These are phyloP conservation scores for Ceratocystis lukuohia DNA, from an alignment of 2,329 filamentous ascomycete species.

Conservation along the genomic window DNA sequence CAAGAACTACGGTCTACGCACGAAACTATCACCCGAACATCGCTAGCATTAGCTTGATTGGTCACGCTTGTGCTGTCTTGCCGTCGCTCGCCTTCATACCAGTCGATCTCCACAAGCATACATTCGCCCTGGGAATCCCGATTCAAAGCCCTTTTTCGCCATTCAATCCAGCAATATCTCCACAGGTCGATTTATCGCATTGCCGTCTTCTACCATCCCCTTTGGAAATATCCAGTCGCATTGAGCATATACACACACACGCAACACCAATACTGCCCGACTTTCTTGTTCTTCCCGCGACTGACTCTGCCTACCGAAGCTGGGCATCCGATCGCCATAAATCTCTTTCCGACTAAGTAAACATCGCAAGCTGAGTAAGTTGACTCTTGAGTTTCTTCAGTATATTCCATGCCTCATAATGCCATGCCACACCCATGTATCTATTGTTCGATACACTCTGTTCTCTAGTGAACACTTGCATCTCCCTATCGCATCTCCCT, in stretches of 20 bases:
- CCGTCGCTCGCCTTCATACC: neutral
- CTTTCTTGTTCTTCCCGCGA: too few relatives aligned
- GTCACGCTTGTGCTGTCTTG: slow-evolving; percentile 5
- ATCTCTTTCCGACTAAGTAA: neutral
- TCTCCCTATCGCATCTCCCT: neutral
- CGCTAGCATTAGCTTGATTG: neutral
- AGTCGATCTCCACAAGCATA: neutral
- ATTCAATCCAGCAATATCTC: neutral
- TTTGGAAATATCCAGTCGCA: too few relatives aligned
- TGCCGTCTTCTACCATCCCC: neutral
- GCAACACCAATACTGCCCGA: too few relatives aligned
- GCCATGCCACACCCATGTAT: neutral
- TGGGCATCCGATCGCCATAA: too few relatives aligned
- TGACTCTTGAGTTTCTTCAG: neutral
- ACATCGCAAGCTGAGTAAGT: neutral
- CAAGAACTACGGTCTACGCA: too few relatives aligned
- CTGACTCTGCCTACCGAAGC: too few relatives aligned
- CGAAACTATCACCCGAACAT: neutral
- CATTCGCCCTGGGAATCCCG: neutral
- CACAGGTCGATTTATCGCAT: neutral
- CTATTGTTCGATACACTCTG: neutral
- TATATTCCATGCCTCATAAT: neutral
- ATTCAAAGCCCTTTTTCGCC: neutral
- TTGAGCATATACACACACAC: too few relatives aligned
- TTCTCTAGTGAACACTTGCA: neutral